Evolutionary conservation across 2,329 filamentous ascomycete genomes (phyloP).

Genomic region (Penicillium rolfsii): DNA sequence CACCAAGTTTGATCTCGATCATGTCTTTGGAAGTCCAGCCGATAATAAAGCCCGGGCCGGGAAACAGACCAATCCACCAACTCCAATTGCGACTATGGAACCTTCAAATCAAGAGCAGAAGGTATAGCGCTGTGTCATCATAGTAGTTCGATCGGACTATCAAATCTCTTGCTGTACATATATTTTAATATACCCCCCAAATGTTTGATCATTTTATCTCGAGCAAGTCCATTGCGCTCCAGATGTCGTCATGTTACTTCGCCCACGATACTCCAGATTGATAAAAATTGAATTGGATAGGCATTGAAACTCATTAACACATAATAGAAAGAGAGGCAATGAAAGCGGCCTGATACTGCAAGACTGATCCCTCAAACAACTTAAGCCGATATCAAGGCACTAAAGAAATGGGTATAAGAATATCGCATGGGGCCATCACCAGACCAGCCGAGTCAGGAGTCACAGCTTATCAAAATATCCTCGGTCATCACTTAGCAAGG

Average conservation of each 20-base stretch:
- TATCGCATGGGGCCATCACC: background rate
- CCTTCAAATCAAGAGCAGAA: background rate
- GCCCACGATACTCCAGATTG: background rate
- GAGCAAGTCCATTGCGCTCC: background rate
- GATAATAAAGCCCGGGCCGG: background rate
- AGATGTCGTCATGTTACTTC: background rate
- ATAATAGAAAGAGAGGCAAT: background rate
- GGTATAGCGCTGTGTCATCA: background rate
- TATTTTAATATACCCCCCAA: conserved; percentile 4
- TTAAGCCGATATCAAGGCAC: background rate
- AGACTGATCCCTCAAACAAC: background rate
- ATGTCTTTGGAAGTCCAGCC: conserved; percentile 14
- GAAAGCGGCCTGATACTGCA: background rate
- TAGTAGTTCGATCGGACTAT: background rate
- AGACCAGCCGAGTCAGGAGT: background rate
- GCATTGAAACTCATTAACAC: background rate
- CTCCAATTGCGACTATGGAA: background rate
- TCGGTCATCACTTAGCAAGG: background rate
- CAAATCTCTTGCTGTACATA: background rate
- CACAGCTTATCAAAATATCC: background rate
- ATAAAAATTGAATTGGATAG: background rate
- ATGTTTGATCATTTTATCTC: background rate
- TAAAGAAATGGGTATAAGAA: background rate
- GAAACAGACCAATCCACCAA: background rate
- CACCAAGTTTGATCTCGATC: conserved; percentile 10